Base-by-base conservation (phyloP, 2,329 filamentous ascomycete genomes). In the Aureobasidium sp. region DNA sequence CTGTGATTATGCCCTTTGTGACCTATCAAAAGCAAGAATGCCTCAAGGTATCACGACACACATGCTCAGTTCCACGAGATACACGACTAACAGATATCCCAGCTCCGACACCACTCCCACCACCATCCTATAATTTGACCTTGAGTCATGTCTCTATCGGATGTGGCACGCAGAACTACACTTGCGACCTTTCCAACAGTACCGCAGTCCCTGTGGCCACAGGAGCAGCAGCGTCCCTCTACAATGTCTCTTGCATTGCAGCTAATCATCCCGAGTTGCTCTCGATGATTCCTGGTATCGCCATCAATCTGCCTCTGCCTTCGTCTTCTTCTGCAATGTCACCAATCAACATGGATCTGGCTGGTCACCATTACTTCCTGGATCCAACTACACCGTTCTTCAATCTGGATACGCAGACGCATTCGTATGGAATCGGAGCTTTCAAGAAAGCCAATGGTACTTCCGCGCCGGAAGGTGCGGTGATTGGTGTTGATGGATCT, bases 131-230 rank as follows among this genome's bases (percentile, higher is more conserved):
- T 7, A 88, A 86, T 61, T 78, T 90, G 34, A 77, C 71, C 3
- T 80, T 95, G 55, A 82, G 84, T 71, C 90, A 95, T 75, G 88
- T 97, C 60, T 90, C 88, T 71, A 79, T 97, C 64, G 93, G 93
- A 69, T 87, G 90, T 48, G 93, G 93, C 63, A 94, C 89, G 8
- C 87, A 97, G 77, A 97, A 97, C 81, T 97, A 97, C 79, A 95
- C 90, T 57, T 97, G 93, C 79, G 77, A 81, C 59, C 65, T 72
- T 3, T 63, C 67, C 62, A 82, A 88, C 67, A 71, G 82, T 1
- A 82, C 82, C 3, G 82, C 84, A 0, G 76, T 76, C 0, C 92
- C 93, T 14, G 79, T 78, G 10, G 80, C 86, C 21, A 74, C 79
- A 54, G 93, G 93, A 65, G 93, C 93, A 59, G 71, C 90, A 0